Conservation (phyloP, 2,329 filamentous ascomycete genomes). For the Aspergillus udagawae region DNA sequence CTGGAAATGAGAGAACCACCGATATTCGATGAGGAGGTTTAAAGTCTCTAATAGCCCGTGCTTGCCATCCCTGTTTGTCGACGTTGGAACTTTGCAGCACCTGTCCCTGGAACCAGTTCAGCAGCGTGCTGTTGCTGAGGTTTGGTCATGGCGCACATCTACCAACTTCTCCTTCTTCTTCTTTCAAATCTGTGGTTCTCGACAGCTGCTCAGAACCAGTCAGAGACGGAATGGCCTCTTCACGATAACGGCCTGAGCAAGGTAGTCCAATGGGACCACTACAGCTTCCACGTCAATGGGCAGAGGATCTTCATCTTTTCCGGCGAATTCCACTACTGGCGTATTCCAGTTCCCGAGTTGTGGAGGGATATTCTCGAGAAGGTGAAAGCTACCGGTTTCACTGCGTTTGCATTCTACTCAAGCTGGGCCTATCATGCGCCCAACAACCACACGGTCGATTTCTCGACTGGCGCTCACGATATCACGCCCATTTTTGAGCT, state of each 20-base stretch:
- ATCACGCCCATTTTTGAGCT: slow-evolving; percentile 51
- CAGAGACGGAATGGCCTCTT: slow-evolving; percentile 40
- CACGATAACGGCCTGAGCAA: slow-evolving; percentile 46
- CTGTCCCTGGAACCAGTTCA: neutral
- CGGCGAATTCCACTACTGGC: slow-evolving; percentile 54
- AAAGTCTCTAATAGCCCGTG: neutral
- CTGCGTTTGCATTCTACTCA: slow-evolving; percentile 46
- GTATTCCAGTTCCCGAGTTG: slow-evolving; percentile 48
- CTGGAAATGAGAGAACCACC: neutral
- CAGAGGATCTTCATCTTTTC: slow-evolving; percentile 51
- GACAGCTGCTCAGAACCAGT: slow-evolving; percentile 12
- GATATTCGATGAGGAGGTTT: neutral
- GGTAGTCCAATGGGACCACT: slow-evolving; percentile 51
- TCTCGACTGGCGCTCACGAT: slow-evolving; percentile 51
- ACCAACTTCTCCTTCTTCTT: slow-evolving; percentile 5
- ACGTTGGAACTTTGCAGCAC: neutral
- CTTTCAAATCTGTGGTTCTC: slow-evolving; percentile 10
- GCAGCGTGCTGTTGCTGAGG: neutral
- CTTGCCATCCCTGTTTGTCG: neutral
- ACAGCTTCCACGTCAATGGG: slow-evolving; percentile 50
- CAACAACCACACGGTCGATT: slow-evolving; percentile 46
- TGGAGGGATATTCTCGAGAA: slow-evolving; percentile 52
- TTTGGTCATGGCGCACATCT: slow-evolving; percentile 9
- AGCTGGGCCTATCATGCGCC: slow-evolving; percentile 49
- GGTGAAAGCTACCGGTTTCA: slow-evolving; percentile 50